Evolutionary conservation across 2,329 filamentous ascomycete species (phyloP), one percentile per base, ranked within the genome.

Genomic region (Paraphoma sp.): DNA sequence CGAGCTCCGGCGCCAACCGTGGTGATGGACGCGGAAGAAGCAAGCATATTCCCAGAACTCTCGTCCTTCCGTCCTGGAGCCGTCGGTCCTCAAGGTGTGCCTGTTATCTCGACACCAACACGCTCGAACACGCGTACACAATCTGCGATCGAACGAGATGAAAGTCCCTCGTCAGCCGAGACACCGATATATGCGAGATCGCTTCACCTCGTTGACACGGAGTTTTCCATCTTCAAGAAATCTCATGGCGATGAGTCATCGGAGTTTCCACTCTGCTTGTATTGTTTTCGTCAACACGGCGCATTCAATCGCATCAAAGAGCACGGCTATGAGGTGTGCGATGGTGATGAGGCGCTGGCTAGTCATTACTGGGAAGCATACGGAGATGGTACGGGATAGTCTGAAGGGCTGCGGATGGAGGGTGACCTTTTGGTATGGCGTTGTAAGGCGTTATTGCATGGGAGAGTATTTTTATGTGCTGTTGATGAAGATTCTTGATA

Each of bases 271-370:
- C 53, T 75, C 0, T 75, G 72, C 50, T 48, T 67, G 9, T 48
- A 67, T 44, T 75, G 72, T 30, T 75, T 72, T 43, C 64, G 67
- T 10, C 56, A 38, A 8, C 60, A 67, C 11, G 72, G 72, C 16
- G 51, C 47, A 17, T 73, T 72, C 54, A 57, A 63, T 33, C 60
- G 60, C 4, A 57, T 74, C 1, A 47, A 60, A 8, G 46, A 48
- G 45, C 47, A 68, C 45, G 71, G 67, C 43, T 75, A 68, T 51
- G 69, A 71, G 60, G 46, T 58, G 45, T 75, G 72, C 53, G 69
- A 67, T 40, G 48, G 58, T 9, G 57, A 63, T 7, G 64, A 72
- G 18, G 51, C 59, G 23, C 53, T 75, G 41, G 57, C 71, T n/a
- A 65, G 65, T 16, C 65, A 72, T 48, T 73, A 71, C 36, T 75